These are phyloP conservation scores for Actinomucor elegans DNA, from an alignment of 371 early-diverging fungal genomes.

Conservation along the genomic window DNA sequence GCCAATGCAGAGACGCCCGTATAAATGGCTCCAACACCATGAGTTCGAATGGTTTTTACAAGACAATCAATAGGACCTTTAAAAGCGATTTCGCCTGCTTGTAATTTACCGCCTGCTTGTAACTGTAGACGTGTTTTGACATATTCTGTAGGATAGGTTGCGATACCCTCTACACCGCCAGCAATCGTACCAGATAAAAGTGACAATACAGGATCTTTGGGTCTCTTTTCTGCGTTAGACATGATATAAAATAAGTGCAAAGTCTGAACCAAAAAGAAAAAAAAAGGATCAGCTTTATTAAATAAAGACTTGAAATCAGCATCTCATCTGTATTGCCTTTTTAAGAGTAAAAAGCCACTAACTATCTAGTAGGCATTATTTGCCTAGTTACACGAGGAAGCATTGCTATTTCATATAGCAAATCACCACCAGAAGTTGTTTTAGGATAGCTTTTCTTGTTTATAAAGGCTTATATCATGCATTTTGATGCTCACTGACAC, in stretches of 20 bases:
- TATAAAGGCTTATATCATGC: too few relatives aligned
- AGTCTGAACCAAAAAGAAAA: neutral
- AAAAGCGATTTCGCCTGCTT: slow-evolving; percentile 55
- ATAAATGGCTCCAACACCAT: slow-evolving; percentile 77
- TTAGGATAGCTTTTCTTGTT: too few relatives aligned
- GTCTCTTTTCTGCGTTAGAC: slow-evolving; percentile 18
- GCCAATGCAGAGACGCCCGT: slow-evolving; percentile 83
- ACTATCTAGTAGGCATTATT: neutral
- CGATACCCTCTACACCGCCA: slow-evolving; percentile 84
- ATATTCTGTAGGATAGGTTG: slow-evolving; percentile 92
- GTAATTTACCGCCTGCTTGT: slow-evolving; percentile 59
- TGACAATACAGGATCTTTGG: slow-evolving; percentile 54
- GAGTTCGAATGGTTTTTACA: slow-evolving; percentile 58
- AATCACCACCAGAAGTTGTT: too few relatives aligned
- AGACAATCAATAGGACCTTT: slow-evolving; percentile 83
- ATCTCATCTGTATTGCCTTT: slow-evolving; percentile 21
- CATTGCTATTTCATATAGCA: too few relatives aligned
- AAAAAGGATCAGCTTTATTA: neutral
- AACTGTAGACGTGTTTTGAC: slow-evolving; percentile 93
- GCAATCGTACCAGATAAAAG: slow-evolving; percentile 82
- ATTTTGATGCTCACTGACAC: too few relatives aligned
- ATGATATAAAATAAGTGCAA: neutral
- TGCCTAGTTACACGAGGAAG: too few relatives aligned
- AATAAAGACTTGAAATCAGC: slow-evolving; percentile 3
- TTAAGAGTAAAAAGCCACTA: neutral